A percentile compares a stretch with the other conserved stretches of the same genome.
These are phyloP conservation scores for Talaromyces ruber DNA, from an alignment of 495 filamentous ascomycete genomes.

Conservation along the genomic window DNA sequence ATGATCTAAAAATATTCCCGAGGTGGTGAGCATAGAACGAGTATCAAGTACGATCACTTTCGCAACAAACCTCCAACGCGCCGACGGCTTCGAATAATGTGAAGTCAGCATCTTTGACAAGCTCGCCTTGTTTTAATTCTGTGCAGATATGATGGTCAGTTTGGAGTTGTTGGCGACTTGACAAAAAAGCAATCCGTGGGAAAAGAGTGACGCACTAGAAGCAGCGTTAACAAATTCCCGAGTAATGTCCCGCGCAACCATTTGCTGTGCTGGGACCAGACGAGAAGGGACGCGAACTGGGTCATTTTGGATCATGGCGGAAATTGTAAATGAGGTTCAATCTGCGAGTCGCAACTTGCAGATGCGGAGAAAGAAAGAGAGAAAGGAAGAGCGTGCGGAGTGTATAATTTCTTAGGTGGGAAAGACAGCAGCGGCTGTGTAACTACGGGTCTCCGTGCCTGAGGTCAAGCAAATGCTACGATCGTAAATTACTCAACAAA, in stretches of 20 bases:
- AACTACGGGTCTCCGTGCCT: not conserved
- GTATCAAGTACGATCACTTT: not conserved
- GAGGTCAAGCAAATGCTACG: not conserved
- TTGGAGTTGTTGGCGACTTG: not conserved
- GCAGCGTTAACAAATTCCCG: conserved; percentile 63
- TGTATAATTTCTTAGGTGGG: not conserved
- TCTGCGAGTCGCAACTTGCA: not conserved
- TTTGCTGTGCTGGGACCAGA: conserved; percentile 32
- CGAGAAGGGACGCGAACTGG: conserved; percentile 24
- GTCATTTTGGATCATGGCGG: conserved; percentile 31
- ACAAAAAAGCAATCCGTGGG: not conserved
- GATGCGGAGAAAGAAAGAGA: not conserved
- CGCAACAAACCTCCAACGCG: conserved; percentile 72
- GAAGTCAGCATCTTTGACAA: conserved; percentile 91
- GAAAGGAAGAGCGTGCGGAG: not conserved
- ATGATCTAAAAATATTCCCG: conserved; percentile 59
- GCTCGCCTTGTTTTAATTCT: conserved; percentile 61
- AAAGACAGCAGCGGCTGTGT: not conserved
- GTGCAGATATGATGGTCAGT: not conserved
- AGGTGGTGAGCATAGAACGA: not conserved
- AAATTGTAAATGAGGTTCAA: not conserved
- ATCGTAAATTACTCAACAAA: not conserved
- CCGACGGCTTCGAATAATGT: conserved; percentile 91
- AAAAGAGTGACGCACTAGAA: conserved; percentile 42
- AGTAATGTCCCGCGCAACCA: conserved; percentile 67